phyloP scores from a whole-genome alignment of 805 yeast species.

The Jamesozyma jinghongensis region DNA sequence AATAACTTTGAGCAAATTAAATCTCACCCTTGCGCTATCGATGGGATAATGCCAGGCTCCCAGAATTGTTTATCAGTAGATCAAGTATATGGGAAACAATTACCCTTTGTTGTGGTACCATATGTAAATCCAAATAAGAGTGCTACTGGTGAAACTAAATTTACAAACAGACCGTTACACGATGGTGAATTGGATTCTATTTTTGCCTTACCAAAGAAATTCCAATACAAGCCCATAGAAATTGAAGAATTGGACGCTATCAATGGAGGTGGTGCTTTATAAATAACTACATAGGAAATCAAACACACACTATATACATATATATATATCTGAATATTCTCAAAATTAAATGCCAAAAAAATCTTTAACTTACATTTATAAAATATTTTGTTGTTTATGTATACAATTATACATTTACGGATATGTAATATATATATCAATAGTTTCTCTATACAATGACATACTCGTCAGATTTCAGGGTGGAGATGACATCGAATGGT shows the following conservation, averaged over 20 bases:
- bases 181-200: slow-evolving; percentile 41
- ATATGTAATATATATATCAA: neutral
- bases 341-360: too few species aligned
- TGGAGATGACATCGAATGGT: slow-evolving; percentile 60
- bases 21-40: slow-evolving; percentile 24
- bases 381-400: neutral
- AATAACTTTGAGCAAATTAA: slow-evolving; percentile 25
- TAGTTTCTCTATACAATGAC: slow-evolving; percentile 34
- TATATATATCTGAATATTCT: too few species aligned
- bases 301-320: too few species aligned
- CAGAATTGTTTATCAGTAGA: slow-evolving; percentile 18
- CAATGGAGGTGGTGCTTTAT: slow-evolving; percentile 70
- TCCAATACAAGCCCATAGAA: slow-evolving; percentile 55
- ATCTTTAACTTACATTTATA: neutral
- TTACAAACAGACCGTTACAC: slow-evolving; percentile 31
- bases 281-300: too few species aligned
- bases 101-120: slow-evolving; percentile 35
- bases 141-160: slow-evolving; percentile 1
- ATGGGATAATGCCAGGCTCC: slow-evolving; percentile 25
- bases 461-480: slow-evolving; percentile 50
- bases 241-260: slow-evolving; percentile 68
- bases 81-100: slow-evolving; percentile 24
- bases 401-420: neutral
- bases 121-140: slow-evolving; percentile 25
- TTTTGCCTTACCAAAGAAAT: slow-evolving; percentile 61